Evolutionary conservation across 495 filamentous ascomycete species (phyloP).

Genomic region (Neohortaea acidophila): DNA sequence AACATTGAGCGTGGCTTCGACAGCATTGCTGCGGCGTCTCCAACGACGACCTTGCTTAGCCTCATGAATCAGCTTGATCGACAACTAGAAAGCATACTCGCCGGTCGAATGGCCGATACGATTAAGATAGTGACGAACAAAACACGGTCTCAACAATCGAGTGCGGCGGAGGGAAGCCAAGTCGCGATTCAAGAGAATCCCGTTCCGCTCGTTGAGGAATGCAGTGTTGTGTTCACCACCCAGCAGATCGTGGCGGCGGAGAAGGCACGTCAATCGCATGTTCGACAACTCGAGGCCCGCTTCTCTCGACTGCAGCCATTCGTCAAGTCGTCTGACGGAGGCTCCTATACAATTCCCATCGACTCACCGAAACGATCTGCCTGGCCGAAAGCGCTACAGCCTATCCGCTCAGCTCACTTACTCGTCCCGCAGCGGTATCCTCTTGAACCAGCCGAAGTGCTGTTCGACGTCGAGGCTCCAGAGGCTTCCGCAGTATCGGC

Average conservation of each 20-base stretch:
- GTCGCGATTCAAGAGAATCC: too few species aligned
- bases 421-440: slow-evolving; percentile 61
- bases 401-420: slow-evolving; percentile 49
- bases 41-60: slow-evolving; percentile 45
- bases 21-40: slow-evolving; percentile 41
- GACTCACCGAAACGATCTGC: slow-evolving; percentile 47
- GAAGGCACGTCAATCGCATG: slow-evolving; percentile 47
- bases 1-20: slow-evolving; percentile 74
- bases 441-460: slow-evolving; percentile 49
- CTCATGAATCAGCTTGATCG: slow-evolving; percentile 61
- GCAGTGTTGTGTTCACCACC: background rate
- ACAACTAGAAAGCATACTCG: slow-evolving; percentile 56
- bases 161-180: too few species aligned
- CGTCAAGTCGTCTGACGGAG: slow-evolving; percentile 53
- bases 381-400: slow-evolving; percentile 47
- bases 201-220: too few species aligned
- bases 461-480: slow-evolving; percentile 48
- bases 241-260: slow-evolving; percentile 32
- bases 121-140: slow-evolving; percentile 63
- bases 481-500: slow-evolving; percentile 47
- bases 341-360: slow-evolving; percentile 57
- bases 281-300: slow-evolving; percentile 63
- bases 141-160: too few species aligned
- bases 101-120: slow-evolving; percentile 57
- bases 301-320: slow-evolving; percentile 54